phyloP scores from a whole-genome alignment of 441 rosid species.

The Eruca vesicaria region DNA sequence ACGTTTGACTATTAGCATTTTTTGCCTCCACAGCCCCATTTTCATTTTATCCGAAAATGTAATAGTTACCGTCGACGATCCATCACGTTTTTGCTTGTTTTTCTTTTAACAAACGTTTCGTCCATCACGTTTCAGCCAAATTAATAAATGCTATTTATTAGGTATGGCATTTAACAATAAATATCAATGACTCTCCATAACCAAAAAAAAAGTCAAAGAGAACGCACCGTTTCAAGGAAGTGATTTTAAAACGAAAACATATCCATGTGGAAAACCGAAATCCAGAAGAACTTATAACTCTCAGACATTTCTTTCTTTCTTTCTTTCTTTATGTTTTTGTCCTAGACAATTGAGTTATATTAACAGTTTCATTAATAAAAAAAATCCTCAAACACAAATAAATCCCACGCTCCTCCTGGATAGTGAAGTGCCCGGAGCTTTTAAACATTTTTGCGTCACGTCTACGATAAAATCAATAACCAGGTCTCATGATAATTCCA shows the following conservation, averaged over 20 bases:
- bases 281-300: conserved; percentile 9
- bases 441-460: conserved; percentile 9
- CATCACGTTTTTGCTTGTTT: background rate
- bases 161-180: background rate
- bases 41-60: background rate
- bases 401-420: background rate
- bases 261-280: conserved; percentile 22
- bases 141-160: background rate
- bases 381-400: conserved; percentile 15
- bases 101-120: background rate
- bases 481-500: conserved; percentile 19
- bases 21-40: background rate
- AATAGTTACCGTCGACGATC: conserved; percentile 3
- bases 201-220: conserved; percentile 24
- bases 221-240: conserved; percentile 23
- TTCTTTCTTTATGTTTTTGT: background rate
- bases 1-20: background rate
- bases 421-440: conserved; percentile 20
- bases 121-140: background rate
- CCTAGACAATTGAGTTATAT: background rate
- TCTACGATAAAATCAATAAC: conserved; percentile 2
- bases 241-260: conserved; percentile 20
- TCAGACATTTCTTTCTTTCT: conserved; percentile 20
- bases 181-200: conserved; percentile 3
- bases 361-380: background rate